Evolutionary conservation across 495 filamentous ascomycete genomes (phyloP), one percentile per base, ranked within the genome.

Genomic region (Lasiosphaeria miniovina): DNA sequence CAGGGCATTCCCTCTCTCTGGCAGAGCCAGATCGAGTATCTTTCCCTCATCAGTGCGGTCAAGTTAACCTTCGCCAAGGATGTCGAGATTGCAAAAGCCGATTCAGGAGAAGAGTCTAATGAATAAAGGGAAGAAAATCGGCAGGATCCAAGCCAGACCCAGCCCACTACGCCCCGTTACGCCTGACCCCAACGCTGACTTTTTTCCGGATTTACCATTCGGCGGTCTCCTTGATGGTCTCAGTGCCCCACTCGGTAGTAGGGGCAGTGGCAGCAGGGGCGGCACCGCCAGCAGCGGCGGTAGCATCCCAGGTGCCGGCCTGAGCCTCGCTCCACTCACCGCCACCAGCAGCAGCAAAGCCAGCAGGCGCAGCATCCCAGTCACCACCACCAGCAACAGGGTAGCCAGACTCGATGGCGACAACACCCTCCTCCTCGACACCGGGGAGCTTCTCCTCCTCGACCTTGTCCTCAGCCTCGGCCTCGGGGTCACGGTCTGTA

Each of bases 31-130:
- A 55, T 65, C 68, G 75, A 80, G 85, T 94, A 90, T 96, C 91
- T 96, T 96, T 96, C 91, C 91, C 90, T 96, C 91, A 88, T 96
- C 80, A 94, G 90, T 84, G 84, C 86, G 77, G 75, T 83, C 80
- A 86, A 82, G 83, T 78, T 74, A 62, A 75, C 73, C 71, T 55
- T 68, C 53, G 67, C 72, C 68, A 68, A 59, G 54, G 62, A 61
- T 58, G 31, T 35, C 32, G 40, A 59, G 43, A 54, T 59, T 54
- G 63, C 57, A 58, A 55, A 59, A 61, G 57, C 58, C 57, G 52
- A 52, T 56, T 54, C 55, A 53, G 52, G 57, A 64, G 49, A 59
- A 58, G 60, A 58, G 41, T 63, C 64, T 60, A 60, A 36, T 63
- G 61, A 53, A 60, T 63, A 61, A 57, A 63, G 49, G 55, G 57